A percentile compares a stretch with the other conserved stretches of the same genome.
Conservation (phyloP, 1,284 basidiomycete genomes). For the Amylostereum areolatum region DNA sequence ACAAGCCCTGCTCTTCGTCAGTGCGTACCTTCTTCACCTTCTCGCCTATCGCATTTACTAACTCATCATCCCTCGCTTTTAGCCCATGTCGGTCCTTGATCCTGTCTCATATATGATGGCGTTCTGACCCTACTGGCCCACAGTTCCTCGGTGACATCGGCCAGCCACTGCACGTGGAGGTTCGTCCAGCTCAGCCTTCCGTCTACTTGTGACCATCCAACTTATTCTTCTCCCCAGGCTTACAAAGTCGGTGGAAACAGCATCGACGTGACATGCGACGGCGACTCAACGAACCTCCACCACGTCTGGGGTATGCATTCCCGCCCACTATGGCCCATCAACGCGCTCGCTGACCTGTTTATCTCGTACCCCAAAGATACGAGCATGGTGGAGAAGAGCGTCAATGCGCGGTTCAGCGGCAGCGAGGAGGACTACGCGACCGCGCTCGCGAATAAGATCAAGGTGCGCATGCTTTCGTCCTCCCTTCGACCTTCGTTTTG, state of each 20-base stretch:
- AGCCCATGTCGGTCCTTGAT: conserved; percentile 29
- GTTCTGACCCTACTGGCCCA: not conserved
- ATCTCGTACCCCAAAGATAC: conserved; percentile 37
- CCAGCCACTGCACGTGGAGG: conserved; percentile 38
- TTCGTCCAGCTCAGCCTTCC: not conserved
- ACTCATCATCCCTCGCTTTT: not conserved
- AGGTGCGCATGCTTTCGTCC: conserved; percentile 20
- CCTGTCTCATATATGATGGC: not conserved
- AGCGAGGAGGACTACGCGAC: conserved; percentile 36
- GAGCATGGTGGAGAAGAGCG: conserved; percentile 38
- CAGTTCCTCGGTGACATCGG: conserved; percentile 49
- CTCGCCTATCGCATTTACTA: not conserved
- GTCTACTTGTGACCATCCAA: too few species aligned
- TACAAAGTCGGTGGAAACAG: conserved; percentile 22
- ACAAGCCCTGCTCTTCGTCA: conserved; percentile 46
- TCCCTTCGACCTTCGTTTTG: not conserved
- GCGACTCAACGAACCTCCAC: conserved; percentile 41
- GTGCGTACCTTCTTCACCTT: conserved; percentile 10
- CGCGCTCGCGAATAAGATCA: conserved; percentile 35
- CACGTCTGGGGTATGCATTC: conserved; percentile 22
- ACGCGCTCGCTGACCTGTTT: not conserved
- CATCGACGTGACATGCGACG: conserved; percentile 21
- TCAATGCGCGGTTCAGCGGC: conserved; percentile 33
- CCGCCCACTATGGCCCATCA: not conserved
- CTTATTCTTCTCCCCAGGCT: conserved; percentile 5